phyloP scores from a whole-genome alignment of 1,284 basidiomycete genomes.

The Pseudozyma thailandica region DNA sequence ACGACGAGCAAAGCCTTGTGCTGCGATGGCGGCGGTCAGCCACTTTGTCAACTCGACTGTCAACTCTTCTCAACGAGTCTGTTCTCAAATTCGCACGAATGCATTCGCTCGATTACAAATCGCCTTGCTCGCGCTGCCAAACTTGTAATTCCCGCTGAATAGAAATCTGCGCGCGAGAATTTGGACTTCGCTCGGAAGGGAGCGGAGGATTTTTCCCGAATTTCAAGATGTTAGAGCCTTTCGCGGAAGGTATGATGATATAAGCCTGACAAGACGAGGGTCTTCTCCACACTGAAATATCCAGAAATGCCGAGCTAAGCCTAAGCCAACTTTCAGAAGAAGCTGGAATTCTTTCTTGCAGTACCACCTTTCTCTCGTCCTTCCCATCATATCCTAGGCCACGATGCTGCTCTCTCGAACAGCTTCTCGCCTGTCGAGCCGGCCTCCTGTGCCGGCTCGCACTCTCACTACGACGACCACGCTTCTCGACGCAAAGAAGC shows the following conservation, averaged over 20 bases:
- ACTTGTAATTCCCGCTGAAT: background rate
- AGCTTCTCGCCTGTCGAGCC: constrained; percentile 15
- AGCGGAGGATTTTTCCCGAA: constrained; percentile 4
- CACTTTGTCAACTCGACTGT: background rate
- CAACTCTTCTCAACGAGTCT: no score
- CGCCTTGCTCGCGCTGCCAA: constrained; percentile 1
- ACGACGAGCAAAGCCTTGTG: constrained; percentile 8
- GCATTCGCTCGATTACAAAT: constrained; percentile 34
- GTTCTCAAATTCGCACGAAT: constrained; percentile 35
- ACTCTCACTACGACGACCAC: constrained; percentile 14
- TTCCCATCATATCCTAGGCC: background rate
- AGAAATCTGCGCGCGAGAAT: constrained; percentile 16
- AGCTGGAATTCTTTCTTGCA: background rate
- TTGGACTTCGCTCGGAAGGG: constrained; percentile 6
- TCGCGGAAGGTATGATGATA: background rate
- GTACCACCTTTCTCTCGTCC: background rate
- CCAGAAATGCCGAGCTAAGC: no score
- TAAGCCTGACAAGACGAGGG: background rate
- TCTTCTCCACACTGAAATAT: constrained; percentile 1
- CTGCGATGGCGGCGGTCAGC: constrained; percentile 26
- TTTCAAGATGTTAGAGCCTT: background rate
- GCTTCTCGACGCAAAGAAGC: constrained; percentile 27
- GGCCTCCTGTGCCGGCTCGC: background rate
- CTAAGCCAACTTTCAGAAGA: background rate
- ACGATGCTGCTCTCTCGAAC: constrained; percentile 33